Evolutionary conservation across 2,329 filamentous ascomycete genomes (phyloP), one percentile per base, ranked within the genome.

Genomic region (Tolypocladium tundrense): DNA sequence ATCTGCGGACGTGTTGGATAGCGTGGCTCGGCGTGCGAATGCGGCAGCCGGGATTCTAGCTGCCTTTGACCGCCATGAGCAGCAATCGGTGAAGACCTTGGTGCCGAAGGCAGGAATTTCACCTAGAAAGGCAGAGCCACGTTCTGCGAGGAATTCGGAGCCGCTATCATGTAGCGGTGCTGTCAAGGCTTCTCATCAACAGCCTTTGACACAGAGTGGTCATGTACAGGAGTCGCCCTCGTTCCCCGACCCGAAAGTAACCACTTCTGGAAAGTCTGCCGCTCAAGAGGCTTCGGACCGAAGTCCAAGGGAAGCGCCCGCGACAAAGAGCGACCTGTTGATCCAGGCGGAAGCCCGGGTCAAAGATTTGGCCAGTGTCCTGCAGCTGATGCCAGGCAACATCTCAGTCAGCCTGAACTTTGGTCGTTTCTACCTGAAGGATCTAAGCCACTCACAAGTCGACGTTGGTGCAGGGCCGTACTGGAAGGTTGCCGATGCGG

Each of bases 401-500:
- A 41, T 70, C 16, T 61, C 58, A 7, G 48, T 71, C 10, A 60
- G 65, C 43, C 58, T 67, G 37, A 61, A 61, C 16, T 67, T 72
- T 51, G 70, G 70, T 1, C 66, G 70, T 3, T 58, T 70, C 10
- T 70, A 67, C 53, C 42, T 69, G 40, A 67, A 63, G 33, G 58
- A 68, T 10, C 31, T 62, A 14, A 54, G 42, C 5, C 59, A 58
- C 16, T 56, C 59, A 14, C 27, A 62, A 7, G 65, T 70, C 37
- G 59, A 64, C 39, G 53, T 60, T 37, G 63, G 62, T 2, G 37
- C 56, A 45, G 66, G 62, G 1, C 65, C 65, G 9, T 60, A 58
- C 11, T 65, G 64, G 58, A 43, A 43, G 11, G 31, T 43, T n/a
- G n/a, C 37, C 9, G 40, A 60, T n/a, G 57, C 65, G 9, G 33